Conservation (phyloP, 495 filamentous ascomycete species). For the Tuber indicum region DNA sequence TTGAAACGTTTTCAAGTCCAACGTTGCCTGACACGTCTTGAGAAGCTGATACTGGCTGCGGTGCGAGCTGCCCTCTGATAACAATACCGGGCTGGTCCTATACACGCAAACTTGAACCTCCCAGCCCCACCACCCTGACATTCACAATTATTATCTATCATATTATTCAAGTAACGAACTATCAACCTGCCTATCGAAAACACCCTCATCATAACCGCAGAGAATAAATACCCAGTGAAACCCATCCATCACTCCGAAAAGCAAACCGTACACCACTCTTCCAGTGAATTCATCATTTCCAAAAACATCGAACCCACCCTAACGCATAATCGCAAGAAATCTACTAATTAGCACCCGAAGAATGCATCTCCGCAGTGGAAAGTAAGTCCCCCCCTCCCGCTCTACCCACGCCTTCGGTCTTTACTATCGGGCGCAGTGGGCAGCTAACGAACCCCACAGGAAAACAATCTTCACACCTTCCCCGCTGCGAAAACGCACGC, state of each 20-base stretch:
- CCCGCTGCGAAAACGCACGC: not conserved
- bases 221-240: not conserved
- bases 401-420: not conserved
- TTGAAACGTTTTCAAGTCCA: not conserved
- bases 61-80: not conserved
- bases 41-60: not conserved
- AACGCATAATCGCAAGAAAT: not conserved
- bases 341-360: too few relatives aligned
- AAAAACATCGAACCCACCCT: not conserved
- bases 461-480: not conserved
- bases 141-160: not conserved
- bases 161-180: not conserved
- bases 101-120: not conserved
- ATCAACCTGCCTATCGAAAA: not conserved
- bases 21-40: not conserved
- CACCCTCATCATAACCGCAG: not conserved
- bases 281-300: not conserved
- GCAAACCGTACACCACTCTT: not conserved
- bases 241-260: not conserved
- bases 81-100: not conserved
- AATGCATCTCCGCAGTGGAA: slow-evolving; percentile 1
- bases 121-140: not conserved
- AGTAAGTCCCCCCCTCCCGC: not conserved
- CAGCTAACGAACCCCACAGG: not conserved
- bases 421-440: too few relatives aligned